Evolutionary conservation across 1,284 basidiomycete genomes (phyloP), one percentile per base, ranked within the genome.

Genomic region (Apiotrichum akiyoshidainum): DNA sequence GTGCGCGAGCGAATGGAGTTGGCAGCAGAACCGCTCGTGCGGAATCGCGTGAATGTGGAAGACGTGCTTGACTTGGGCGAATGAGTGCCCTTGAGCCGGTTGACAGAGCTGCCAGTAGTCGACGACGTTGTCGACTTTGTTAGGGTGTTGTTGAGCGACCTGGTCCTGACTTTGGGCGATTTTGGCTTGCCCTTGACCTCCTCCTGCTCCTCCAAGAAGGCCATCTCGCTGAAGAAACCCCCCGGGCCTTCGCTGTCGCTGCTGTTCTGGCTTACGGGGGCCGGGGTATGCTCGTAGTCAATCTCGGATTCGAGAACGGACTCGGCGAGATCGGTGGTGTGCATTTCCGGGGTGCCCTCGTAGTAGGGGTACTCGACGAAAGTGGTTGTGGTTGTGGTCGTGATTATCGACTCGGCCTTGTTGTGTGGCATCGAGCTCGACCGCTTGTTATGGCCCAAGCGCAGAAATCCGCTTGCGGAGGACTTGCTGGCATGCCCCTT

Each of bases 161-260:
- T 13, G n/a, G 17, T 21, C n/a, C 17, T 8, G 5, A 10, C 6
- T 35, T 50, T 50, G 21, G 48, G 35, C 48, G 47, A 37, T 16
- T 48, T 48, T 17, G 40, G 14, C 14, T 44, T 7, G 3, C 19
- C 35, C 19, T 13, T 16, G 7, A 50, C 34, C 13, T 37, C 21
- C 12, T 50, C 34, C 33, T 48, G 46, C 9, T 31, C 46, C 21
- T 50, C 48, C 12, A 50, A 35, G 48, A 50, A 50, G 7, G 48
- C 48, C 35, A 50, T 11, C 2, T 50, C 48, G 22, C 5, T 17
- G 48, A 50, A 50, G 37, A 50, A 50, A 4, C 48, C 48, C 1
- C 7, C 31, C 17, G 19, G 35, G n/a, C 35, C 48, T 14, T 50
- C 48, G 48, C 37, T 39, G 21, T 50, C 48, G 48, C 48, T 50